These are phyloP conservation scores for Salix udensis DNA, from an alignment of 345 rosid species.

Conservation along the genomic window DNA sequence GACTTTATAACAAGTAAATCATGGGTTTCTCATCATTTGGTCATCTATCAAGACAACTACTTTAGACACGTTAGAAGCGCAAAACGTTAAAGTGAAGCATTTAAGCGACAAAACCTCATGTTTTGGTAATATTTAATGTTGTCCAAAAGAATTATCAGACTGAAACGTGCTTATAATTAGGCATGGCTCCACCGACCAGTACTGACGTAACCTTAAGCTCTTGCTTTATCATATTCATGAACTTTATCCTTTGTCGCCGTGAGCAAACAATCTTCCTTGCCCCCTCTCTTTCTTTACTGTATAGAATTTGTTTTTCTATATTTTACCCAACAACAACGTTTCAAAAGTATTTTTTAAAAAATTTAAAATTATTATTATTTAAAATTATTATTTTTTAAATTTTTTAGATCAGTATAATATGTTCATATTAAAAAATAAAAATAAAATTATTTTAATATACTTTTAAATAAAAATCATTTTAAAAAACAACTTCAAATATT, in stretches of 20 bases:
- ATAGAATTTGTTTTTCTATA: too few relatives aligned
- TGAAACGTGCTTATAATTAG: constrained; percentile 5
- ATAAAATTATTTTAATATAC: too few relatives aligned
- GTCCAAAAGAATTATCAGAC: too few relatives aligned
- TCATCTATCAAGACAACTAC: neutral
- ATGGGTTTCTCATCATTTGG: neutral
- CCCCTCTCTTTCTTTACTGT: too few relatives aligned
- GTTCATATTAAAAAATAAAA: too few relatives aligned
- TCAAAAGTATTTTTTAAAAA: too few relatives aligned
- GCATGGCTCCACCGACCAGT: neutral
- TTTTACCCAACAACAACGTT: rapidly evolving
- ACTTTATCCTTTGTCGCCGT: neutral
- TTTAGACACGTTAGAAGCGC: neutral
- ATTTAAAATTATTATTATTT: too few relatives aligned
- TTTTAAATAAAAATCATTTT: too few relatives aligned
- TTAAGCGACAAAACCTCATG: neutral
- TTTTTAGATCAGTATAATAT: rapidly evolving
- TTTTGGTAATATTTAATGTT: neutral
- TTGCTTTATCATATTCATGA: neutral
- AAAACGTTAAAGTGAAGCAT: neutral
- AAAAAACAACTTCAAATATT: too few relatives aligned
- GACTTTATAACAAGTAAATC: neutral
- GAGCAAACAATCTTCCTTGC: neutral
- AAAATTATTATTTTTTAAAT: too few relatives aligned
- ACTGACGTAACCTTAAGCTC: neutral